Base-by-base conservation (phyloP, 306 rosid species). In the Vigna angularis region DNA sequence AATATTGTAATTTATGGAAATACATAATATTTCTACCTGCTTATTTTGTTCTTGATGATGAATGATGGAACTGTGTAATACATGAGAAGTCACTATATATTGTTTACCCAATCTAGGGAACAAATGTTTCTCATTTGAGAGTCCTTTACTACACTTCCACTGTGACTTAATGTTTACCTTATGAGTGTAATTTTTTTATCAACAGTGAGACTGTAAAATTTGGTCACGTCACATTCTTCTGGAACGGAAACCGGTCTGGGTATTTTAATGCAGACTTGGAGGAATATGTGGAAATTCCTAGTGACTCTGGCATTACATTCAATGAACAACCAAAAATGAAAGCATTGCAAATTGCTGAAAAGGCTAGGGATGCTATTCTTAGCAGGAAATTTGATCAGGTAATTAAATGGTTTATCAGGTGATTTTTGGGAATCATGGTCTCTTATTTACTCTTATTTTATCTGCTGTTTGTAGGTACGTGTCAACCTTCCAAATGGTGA, bases 161-260 rank as follows among this genome's bases (percentile, higher is more conserved):
- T 48, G 28, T 32, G 16, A 66, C 44, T 9, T 68, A 22, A 7
- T 51, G 36, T 61, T 72, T 49, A 59, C 52, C 66, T 40, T 51
- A 42, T 3, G 44, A n/a, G 16, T 26, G 24, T 69, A 13, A 3
- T 64, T 74, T 70, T 66, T 66, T 75, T 58, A 45, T 68, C 38
- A 16, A 80, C 90, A 96, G 99, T 59, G 99, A 96, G 87, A 96
- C 99, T 71, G 99, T 96, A 48, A 96, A 96, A 58, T 96, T 96
- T 75, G 99, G 99, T 53, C 99, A 96, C 36, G 99, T 96, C 78
- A 96, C 99, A 40, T 93, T 96, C 87, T 93, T 96, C 87, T 96
- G 99, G 99, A 96, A 96, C 36, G 99, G 99, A 59, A 96, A 93
- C 77, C 98, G 98, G 18, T 91, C 99, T 72, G 99, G 99, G 52